These are phyloP conservation scores for Ciborinia camelliae DNA, from an alignment of 2,329 filamentous ascomycete species.

Conservation along the genomic window DNA sequence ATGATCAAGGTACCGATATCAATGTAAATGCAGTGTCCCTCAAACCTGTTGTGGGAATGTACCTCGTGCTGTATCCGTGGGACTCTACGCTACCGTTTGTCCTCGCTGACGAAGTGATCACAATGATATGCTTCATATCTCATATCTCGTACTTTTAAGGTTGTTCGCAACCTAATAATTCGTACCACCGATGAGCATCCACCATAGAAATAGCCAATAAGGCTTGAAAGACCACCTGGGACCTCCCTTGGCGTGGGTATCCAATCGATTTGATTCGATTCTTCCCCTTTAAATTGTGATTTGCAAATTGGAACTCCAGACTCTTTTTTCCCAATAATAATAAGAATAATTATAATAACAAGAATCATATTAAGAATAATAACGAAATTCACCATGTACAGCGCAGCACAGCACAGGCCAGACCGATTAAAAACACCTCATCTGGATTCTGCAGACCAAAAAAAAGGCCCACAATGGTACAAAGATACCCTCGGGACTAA, in stretches of 20 bases:
- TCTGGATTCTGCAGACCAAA: neutral
- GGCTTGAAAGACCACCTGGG: too few species aligned
- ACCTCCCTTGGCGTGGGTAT: too few species aligned
- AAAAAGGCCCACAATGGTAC: neutral
- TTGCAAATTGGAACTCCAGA: neutral
- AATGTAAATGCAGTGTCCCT: slow-evolving; percentile 1
- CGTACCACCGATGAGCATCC: neutral
- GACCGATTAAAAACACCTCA: neutral
- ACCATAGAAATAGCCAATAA: neutral
- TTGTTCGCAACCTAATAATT: too few species aligned
- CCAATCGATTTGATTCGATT: neutral
- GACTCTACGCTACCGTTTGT: neutral
- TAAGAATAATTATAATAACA: too few species aligned
- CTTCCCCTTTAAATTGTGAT: neutral
- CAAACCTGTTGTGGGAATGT: neutral
- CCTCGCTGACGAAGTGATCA: neutral
- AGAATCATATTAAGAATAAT: too few species aligned
- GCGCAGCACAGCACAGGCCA: slow-evolving; percentile 5
- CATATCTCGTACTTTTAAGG: too few species aligned
- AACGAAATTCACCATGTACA: neutral
- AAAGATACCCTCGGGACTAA: too few species aligned
- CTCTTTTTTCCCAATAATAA: neutral
- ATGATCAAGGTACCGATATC: neutral
- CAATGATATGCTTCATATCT: neutral
- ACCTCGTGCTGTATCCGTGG: slow-evolving; percentile 6